phyloP scores from a whole-genome alignment of 2,329 filamentous ascomycete genomes.

The Lasiodiplodia citricola region DNA sequence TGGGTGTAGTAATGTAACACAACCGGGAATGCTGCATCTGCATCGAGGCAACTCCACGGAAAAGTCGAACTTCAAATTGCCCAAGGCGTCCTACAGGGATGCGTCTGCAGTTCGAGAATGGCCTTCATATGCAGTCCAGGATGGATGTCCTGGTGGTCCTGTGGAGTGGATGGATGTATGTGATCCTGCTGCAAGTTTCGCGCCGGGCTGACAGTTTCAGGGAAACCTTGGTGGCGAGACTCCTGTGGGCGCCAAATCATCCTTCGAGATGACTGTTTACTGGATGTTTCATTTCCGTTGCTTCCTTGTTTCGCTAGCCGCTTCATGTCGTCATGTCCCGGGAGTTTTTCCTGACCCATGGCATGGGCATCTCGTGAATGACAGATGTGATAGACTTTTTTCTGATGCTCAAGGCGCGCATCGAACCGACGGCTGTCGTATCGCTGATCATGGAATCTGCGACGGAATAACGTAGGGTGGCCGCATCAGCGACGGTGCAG shows the following conservation, averaged over 20 bases:
- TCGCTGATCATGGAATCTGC: constrained; percentile 25
- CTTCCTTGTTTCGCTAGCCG: constrained; percentile 12
- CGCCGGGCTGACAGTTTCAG: not conserved
- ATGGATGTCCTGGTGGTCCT: not conserved
- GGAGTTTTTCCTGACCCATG: constrained; percentile 11
- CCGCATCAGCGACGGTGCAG: constrained; percentile 6
- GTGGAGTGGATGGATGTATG: not conserved
- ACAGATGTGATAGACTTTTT: constrained; percentile 10
- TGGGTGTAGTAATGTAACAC: not conserved
- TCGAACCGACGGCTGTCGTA: constrained; percentile 20
- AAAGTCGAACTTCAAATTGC: not conserved
- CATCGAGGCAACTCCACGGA: not conserved
- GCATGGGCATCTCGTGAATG: constrained; percentile 18
- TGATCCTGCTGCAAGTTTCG: not conserved
- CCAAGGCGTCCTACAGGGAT: not conserved
- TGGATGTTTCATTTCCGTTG: constrained; percentile 6
- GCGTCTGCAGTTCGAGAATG: not conserved
- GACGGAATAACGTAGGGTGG: constrained; percentile 15
- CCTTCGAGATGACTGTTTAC: not conserved
- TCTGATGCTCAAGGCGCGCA: constrained; percentile 21
- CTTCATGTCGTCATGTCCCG: constrained; percentile 11
- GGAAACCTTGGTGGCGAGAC: not conserved
- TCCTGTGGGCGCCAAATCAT: not conserved
- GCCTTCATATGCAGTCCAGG: not conserved
- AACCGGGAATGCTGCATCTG: not conserved